Conservation (phyloP, 139 green algal genomes). For the Haematococcus sp. region DNA sequence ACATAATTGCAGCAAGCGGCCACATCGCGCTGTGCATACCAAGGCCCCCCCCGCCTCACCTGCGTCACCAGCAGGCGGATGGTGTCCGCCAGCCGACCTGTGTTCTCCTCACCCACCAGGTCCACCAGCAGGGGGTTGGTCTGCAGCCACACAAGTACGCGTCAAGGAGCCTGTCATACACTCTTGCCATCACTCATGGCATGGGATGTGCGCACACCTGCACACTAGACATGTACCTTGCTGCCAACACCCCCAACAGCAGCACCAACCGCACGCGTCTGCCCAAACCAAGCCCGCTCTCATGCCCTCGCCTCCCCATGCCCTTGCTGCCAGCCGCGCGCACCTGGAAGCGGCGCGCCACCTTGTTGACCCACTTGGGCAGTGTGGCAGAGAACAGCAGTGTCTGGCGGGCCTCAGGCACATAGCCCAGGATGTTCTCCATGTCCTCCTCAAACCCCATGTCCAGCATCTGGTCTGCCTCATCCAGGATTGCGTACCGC, state of each 20-base stretch:
- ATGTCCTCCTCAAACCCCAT: conserved; percentile 99
- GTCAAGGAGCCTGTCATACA: no score
- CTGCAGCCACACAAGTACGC: conserved; percentile 25
- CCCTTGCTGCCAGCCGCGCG: background rate
- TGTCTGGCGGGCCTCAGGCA: conserved; percentile 83
- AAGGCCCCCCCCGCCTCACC: conserved; percentile 24
- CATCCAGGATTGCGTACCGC: conserved; percentile 91
- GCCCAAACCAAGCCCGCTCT: no score
- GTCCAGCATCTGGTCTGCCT: conserved; percentile 97
- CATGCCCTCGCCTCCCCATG: no score
- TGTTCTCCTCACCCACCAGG: conserved; percentile 84
- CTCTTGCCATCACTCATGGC: background rate
- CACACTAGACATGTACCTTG: no score
- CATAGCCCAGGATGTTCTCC: conserved; percentile 83
- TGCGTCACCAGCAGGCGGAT: conserved; percentile 60
- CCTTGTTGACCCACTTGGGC: conserved; percentile 92
- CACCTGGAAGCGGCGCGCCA: conserved; percentile 43
- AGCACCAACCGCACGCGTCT: no score
- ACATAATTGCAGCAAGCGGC: background rate
- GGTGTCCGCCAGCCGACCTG: conserved; percentile 74
- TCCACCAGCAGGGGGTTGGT: conserved; percentile 86
- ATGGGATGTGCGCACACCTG: no score
- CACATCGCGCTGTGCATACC: background rate
- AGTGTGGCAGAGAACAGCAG: conserved; percentile 97
- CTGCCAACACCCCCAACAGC: no score